Conservation (phyloP, 257 asterid genomes). For the Jacaranda mimosifolia region DNA sequence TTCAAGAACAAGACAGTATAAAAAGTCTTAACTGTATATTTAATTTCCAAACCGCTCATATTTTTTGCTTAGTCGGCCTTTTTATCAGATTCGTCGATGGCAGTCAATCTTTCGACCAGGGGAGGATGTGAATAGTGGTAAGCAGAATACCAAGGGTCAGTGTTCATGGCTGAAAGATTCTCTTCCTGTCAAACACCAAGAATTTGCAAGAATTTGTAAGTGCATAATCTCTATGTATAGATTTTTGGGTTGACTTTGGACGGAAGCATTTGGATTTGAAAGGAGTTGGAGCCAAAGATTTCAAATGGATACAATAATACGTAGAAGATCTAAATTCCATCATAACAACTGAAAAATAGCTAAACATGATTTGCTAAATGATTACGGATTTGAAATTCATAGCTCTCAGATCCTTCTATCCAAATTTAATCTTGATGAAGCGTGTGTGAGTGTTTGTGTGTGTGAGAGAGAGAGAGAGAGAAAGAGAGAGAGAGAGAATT, state of each 20-base stretch:
- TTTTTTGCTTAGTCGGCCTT: slow-evolving; percentile 63
- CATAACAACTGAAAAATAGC: background rate
- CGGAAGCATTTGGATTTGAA: background rate
- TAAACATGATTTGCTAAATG: background rate
- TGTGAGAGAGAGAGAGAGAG: no score
- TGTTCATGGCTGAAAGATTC: slow-evolving; percentile 90
- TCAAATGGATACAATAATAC: background rate
- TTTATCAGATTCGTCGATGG: slow-evolving; percentile 76
- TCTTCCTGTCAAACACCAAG: slow-evolving; percentile 73
- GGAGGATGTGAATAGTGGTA: slow-evolving; percentile 99
- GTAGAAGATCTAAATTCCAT: background rate
- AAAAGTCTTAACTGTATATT: slow-evolving; percentile 28
- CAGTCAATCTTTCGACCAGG: slow-evolving; percentile 88
- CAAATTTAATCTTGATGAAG: background rate
- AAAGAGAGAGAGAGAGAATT: no score
- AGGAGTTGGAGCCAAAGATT: background rate
- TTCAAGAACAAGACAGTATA: slow-evolving; percentile 28
- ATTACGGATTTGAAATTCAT: background rate
- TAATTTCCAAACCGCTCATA: background rate
- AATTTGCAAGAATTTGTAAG: slow-evolving; percentile 13
- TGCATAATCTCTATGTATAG: background rate
- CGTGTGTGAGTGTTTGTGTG: background rate
- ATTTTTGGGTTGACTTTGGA: background rate
- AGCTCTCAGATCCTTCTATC: background rate
- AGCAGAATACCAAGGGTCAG: slow-evolving; percentile 97